Conservation (phyloP, 73 alveolate genomes). For the Tetrahymena elliotti region DNA sequence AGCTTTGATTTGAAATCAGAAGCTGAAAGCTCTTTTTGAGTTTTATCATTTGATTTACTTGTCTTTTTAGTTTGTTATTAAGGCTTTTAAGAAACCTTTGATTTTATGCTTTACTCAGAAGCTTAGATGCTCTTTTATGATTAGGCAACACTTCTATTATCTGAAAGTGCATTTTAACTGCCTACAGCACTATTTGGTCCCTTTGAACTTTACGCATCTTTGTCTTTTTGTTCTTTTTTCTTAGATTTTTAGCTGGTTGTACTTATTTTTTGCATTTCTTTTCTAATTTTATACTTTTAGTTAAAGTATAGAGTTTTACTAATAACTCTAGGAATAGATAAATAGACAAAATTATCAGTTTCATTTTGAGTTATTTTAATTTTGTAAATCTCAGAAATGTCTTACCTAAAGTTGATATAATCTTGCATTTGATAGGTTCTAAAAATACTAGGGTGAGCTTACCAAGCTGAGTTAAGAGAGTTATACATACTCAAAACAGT, state of each 20-base stretch:
- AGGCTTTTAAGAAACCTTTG: background rate
- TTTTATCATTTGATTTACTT: background rate
- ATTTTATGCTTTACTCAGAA: background rate
- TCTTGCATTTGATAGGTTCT: background rate
- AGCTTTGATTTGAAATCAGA: background rate
- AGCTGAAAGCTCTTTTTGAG: background rate
- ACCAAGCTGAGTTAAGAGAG: background rate
- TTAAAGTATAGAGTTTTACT: background rate
- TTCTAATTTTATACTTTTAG: background rate
- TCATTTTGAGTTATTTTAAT: background rate
- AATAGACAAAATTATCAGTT: background rate
- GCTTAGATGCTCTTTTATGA: background rate
- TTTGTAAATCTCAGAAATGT: background rate
- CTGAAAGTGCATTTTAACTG: background rate
- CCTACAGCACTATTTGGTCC: background rate
- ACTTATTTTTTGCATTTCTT: background rate
- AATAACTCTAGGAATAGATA: background rate
- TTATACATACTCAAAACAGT: background rate
- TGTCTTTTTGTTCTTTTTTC: background rate
- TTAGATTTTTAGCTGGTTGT: background rate
- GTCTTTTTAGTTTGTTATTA: background rate
- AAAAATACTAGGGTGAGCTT: background rate
- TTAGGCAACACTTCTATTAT: background rate
- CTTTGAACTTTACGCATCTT: background rate
- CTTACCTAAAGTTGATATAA: background rate